Base-by-base conservation (phyloP, 2,329 filamentous ascomycete species). In the Trichoderma endophyticum region DNA sequence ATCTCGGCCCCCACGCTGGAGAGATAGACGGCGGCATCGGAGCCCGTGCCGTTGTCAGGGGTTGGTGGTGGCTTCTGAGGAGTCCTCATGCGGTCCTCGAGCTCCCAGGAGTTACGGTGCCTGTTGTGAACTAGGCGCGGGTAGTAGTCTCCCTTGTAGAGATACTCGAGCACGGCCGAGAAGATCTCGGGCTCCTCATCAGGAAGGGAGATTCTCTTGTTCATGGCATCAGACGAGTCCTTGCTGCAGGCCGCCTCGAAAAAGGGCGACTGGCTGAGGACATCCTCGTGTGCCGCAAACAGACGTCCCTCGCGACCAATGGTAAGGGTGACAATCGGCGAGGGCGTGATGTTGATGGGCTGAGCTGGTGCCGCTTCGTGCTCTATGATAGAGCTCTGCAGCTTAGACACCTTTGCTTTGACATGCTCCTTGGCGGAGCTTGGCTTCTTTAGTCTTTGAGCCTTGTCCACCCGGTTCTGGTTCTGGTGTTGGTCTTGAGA, bases 121-220 rank as follows among this genome's bases (percentile, higher is more conserved):
- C 93, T 94, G 88, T 93, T 93, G 83, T 94, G 93, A 77, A 97
- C 80, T 84, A 98, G 87, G 82, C 94, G 93, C 71, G 95, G 95
- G 83, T 93, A 96, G 85, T 97, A 97, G 87, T 97, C 94, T 76
- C 93, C 94, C 86, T 97, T 97, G 91, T 98, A 98, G 76, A 98
- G 90, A 82, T 95, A 98, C 86, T 98, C 95, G 85, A 98, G 93
- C 79, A 98, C 87, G 79, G 92, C 95, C 81, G 94, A 97, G 83
- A 98, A 93, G 82, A 97, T 89, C 86, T 97, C 94, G 77, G 95
- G 94, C 86, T 97, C 93, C 87, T 93, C 92, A 79, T 89, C 86
- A 75, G 86, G 86, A 79, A 88, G 92, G 86, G 86, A 92, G 86
- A 89, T 91, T 82, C 89, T 94, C 89, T 89, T 93, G 89, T 86